These are phyloP conservation scores for Paralagenidium karlingii DNA, from an alignment of 352 stramenopile genomes.

Conservation along the genomic window DNA sequence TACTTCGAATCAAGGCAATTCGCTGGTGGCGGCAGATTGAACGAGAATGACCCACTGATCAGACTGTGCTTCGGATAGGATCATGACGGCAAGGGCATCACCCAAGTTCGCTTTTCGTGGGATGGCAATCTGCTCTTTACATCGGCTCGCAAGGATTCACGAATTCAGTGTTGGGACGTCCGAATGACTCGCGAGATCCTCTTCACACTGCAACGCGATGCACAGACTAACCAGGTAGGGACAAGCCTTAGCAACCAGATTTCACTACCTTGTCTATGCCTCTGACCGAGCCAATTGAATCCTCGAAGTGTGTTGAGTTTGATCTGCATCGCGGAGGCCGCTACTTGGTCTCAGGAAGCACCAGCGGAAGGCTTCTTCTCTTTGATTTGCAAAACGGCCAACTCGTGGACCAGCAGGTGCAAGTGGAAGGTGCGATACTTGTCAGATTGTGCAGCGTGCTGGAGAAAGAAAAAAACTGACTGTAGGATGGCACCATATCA, in stretches of 20 bases:
- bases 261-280: neutral
- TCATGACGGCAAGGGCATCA: constrained; percentile 68
- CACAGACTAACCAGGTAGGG: constrained; percentile 50
- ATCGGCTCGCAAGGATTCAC: constrained; percentile 43
- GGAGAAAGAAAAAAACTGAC: no score
- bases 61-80: constrained; percentile 10
- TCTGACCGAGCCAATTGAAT: neutral
- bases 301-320: constrained; percentile 36
- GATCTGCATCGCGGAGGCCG: constrained; percentile 48
- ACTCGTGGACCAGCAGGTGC: constrained; percentile 29
- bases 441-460: neutral
- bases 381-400: constrained; percentile 42
- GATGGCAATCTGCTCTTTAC: constrained; percentile 67
- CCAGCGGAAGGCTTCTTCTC: constrained; percentile 27
- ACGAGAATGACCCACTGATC: neutral
- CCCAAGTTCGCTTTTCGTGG: constrained; percentile 66
- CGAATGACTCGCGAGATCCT: constrained; percentile 52
- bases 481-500: no score
- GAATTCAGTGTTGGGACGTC: constrained; percentile 83
- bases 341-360: constrained; percentile 53
- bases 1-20: constrained; percentile 42
- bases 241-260: neutral
- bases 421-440: constrained; percentile 10
- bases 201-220: constrained; percentile 35
- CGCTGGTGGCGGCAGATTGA: constrained; percentile 1